Evolutionary conservation across 2,329 filamentous ascomycete genomes (phyloP), one percentile per base, ranked within the genome.

Genomic region (Ophiostoma sp.): DNA sequence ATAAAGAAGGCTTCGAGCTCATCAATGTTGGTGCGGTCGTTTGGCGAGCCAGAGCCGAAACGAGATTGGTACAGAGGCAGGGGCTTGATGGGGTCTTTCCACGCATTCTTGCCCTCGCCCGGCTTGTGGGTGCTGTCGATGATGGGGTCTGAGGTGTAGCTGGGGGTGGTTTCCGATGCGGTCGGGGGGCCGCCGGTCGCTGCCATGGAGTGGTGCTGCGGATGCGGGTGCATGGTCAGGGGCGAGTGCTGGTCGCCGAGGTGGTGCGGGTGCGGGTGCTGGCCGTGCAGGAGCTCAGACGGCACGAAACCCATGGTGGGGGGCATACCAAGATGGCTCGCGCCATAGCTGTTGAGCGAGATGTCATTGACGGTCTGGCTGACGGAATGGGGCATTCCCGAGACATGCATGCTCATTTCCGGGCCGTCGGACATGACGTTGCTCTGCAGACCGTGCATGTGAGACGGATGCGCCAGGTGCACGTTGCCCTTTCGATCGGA

Each of bases 1-100:
- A 85, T 80, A 71, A 89, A 84, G 71, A 85, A 82, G 48, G 80
- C 81, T 69, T 88, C 81, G n/a, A 89, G 76, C n/a, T 80, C 81
- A 72, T 85, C 83, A n/a, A 86, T 79, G 73, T 89, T 87, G 11
- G 84, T 87, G 48, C 82, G 81, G 73, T 86, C 82, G 79, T 76
- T 13, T 76, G 76, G 68, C 79, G 75, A 3, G 75, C 75, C 70
- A 1, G 31, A 36, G 23, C 68, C 70, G 41, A 68, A 66, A 13
- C 57, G 68, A 36, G 62, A 23, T 35, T 39, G 62, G 11, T 65
- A 65, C 10, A 41, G 31, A 6, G 64, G 52, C 17, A 39, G 33
- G 17, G 52, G 36, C 23, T n/a, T 39, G 10, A 52, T 8, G n/a
- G 68, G 66, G 1, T 36, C 6, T 15, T 52, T 36, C 17, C 8